These are phyloP conservation scores for Schizonepeta tenuifolia DNA, from an alignment of 257 asterid species.

Conservation along the genomic window DNA sequence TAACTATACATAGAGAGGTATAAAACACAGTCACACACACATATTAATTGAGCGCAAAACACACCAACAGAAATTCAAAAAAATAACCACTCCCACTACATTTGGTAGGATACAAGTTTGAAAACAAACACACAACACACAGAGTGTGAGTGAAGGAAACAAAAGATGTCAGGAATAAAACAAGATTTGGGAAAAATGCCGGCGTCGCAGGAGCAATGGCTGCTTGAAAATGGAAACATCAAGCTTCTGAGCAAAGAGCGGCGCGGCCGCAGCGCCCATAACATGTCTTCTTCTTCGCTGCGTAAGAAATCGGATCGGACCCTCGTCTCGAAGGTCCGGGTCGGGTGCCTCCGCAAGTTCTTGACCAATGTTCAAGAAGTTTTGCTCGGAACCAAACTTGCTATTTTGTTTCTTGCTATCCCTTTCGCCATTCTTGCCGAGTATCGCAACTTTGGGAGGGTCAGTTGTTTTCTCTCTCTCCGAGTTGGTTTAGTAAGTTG, in stretches of 20 bases:
- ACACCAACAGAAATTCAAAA: background rate
- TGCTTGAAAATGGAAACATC: constrained; percentile 62
- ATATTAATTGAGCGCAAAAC: background rate
- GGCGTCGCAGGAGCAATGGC: constrained; percentile 48
- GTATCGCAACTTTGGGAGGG: constrained; percentile 50
- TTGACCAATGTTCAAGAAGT: constrained; percentile 70
- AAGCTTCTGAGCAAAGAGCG: constrained; percentile 57
- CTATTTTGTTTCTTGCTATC: constrained; percentile 65
- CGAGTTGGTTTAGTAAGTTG: background rate
- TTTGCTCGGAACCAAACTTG: constrained; percentile 72
- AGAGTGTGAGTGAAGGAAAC: background rate
- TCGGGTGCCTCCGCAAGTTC: constrained; percentile 38
- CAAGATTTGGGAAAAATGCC: constrained; percentile 22
- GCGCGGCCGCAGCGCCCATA: constrained; percentile 52
- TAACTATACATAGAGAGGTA: too few species aligned
- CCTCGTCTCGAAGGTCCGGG: constrained; percentile 53
- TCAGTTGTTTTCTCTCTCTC: constrained; percentile 30
- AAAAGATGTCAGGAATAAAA: constrained; percentile 18
- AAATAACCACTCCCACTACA: background rate
- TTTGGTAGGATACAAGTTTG: background rate
- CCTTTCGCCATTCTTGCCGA: constrained; percentile 74
- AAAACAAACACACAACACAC: background rate
- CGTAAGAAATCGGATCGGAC: constrained; percentile 73
- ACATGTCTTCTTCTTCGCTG: constrained; percentile 68
- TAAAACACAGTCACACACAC: too few species aligned